Conservation (phyloP, 2,329 filamentous ascomycete genomes). For the Monilinia fructicola region DNA sequence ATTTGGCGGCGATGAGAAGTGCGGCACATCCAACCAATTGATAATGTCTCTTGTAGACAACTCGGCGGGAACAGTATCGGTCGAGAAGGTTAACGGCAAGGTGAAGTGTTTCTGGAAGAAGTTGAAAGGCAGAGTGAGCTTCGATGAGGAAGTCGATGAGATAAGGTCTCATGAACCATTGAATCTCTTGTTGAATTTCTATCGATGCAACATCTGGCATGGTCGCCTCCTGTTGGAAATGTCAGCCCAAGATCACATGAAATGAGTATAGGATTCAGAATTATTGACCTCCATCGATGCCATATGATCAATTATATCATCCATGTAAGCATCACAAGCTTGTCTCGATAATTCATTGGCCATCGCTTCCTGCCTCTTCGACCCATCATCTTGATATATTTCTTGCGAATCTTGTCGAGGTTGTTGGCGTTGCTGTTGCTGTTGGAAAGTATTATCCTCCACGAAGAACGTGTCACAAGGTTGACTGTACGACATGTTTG, state of each 20-base stretch:
- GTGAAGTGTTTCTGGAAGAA: constrained; percentile 93
- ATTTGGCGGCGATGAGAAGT: constrained; percentile 95
- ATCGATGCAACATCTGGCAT: constrained; percentile 95
- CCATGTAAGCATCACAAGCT: constrained; percentile 86
- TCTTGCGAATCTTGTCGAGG: constrained; percentile 55
- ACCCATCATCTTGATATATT: constrained; percentile 71
- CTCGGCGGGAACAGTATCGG: constrained; percentile 93
- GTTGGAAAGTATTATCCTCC: constrained; percentile 48
- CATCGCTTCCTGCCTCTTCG: constrained; percentile 81
- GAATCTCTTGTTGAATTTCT: constrained; percentile 98
- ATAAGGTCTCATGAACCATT: constrained; percentile 99
- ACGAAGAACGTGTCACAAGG: constrained; percentile 69
- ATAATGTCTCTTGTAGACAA: constrained; percentile 99
- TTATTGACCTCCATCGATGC: constrained; percentile 76
- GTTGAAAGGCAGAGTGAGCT: constrained; percentile 90
- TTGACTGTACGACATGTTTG: constrained; percentile 42
- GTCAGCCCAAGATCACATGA: constrained; percentile 35
- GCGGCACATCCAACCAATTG: constrained; percentile 96
- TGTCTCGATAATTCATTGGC: constrained; percentile 84
- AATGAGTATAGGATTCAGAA: constrained; percentile 25
- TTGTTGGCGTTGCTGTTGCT: constrained; percentile 26
- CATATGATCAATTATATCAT: constrained; percentile 94
- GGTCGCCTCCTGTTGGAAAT: constrained; percentile 65
- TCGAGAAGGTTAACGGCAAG: constrained; percentile 95
- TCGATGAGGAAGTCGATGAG: constrained; percentile 97